Evolutionary conservation across 768 basidiomycete genomes (phyloP).

Genomic region (Podaxis sp.): DNA sequence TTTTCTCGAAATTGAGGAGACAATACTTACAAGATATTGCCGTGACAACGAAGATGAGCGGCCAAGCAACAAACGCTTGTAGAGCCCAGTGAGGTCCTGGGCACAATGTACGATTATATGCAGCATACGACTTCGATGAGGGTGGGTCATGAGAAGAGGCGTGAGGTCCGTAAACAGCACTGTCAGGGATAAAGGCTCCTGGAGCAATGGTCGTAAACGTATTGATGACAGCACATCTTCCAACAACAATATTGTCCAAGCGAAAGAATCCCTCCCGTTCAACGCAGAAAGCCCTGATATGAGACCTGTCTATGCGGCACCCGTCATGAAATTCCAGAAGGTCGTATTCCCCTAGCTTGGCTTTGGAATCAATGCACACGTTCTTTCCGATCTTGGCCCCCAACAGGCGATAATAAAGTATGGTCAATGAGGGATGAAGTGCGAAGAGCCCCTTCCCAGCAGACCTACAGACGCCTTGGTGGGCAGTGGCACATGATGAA

Average conservation of each 20-base stretch:
- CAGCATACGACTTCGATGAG: constrained; percentile 30
- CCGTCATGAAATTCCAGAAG: constrained; percentile 39
- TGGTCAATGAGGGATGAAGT: constrained; percentile 29
- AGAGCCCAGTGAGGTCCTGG: constrained; percentile 27
- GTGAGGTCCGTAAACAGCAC: constrained; percentile 41
- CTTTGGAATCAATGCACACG: constrained; percentile 34
- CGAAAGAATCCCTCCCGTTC: constrained; percentile 41
- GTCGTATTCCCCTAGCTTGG: constrained; percentile 39
- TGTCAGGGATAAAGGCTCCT: constrained; percentile 30
- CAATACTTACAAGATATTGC: constrained; percentile 29
- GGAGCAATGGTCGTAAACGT: constrained; percentile 41
- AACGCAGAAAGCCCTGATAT: constrained; percentile 40
- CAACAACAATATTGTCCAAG: constrained; percentile 34
- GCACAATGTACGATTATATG: constrained; percentile 34
- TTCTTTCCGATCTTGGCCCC: constrained; percentile 39
- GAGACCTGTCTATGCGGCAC: constrained; percentile 35
- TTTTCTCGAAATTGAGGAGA: background rate
- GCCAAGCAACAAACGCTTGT: constrained; percentile 33
- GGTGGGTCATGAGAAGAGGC: constrained; percentile 37
- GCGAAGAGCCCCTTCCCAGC: constrained; percentile 40
- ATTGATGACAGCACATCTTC: constrained; percentile 34
- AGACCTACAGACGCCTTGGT: constrained; percentile 17
- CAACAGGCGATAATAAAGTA: constrained; percentile 40
- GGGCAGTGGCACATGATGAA: background rate
- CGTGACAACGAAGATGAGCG: constrained; percentile 30